Evolutionary conservation across 139 green algal species (phyloP), one percentile per base, ranked within the genome.

Genomic region (Tetradesmus lagerheimii): DNA sequence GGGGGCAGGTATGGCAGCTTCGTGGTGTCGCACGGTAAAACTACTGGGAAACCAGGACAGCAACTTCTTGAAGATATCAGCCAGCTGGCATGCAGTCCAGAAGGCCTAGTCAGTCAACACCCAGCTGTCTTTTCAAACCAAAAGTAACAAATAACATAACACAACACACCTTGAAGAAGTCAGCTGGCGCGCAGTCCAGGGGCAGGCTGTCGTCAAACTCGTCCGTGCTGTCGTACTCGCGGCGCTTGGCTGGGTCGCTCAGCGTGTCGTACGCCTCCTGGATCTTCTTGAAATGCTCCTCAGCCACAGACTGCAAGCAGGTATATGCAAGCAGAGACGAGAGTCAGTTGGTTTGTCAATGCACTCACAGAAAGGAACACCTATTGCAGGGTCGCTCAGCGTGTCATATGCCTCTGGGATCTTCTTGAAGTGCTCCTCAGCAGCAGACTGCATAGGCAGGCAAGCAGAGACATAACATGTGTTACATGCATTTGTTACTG

Each of bases 131-230:
- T 71, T 1, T 23, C 20, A 71, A 31, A 71, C n/a, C 57, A 71
- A 31, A n/a, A 41, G 12, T 78, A 23, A 25, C 1, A 41, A 39
- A 41, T 39, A 78, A 78, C 4, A 38, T 41, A 14, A 37, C 41
- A n/a, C 3, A 78, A 38, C 67, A 0, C 71, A 97, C 96, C 94
- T 97, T 97, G 94, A 97, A 98, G 87, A 99, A 99, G 89, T 98
- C 97, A 15, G 89, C 92, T 15, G 94, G 79, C 0, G 92, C 91
- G 90, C 95, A 98, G 38, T 96, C 93, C 25, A 88, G 57, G 5
- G 98, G 98, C 88, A 99, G 92, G 1, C 93, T 94, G 93, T 99
- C 98, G 90, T 99, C 98, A 94, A 99, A 99, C 75, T 97, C 95
- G 90, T 99, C 98, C 4, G 91, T 95, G 20, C 96, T 98, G 93